Evolutionary conservation across 2,329 filamentous ascomycete genomes (phyloP).

Genomic region (Alternaria arbusti): DNA sequence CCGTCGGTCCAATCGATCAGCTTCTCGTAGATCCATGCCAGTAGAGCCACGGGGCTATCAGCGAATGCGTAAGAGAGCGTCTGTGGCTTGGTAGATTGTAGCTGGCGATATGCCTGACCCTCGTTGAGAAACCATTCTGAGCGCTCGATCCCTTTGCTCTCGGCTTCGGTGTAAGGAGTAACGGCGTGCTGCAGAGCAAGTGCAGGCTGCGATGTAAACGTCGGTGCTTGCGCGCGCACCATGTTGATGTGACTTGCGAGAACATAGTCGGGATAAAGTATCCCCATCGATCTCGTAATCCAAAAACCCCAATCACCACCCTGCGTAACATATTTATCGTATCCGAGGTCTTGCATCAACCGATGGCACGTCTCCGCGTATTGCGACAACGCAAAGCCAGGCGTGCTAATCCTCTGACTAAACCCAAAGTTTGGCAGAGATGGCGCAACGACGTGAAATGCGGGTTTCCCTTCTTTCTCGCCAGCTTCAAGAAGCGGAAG

Average conservation of each 20-base stretch:
- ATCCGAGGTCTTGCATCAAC: constrained; percentile 72
- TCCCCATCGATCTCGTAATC: constrained; percentile 67
- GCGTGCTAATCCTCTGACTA: constrained; percentile 57
- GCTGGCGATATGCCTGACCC: constrained; percentile 64
- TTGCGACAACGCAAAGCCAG: constrained; percentile 64
- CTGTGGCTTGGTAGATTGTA: constrained; percentile 73
- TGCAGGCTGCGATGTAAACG: constrained; percentile 59
- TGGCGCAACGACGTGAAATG: constrained; percentile 61
- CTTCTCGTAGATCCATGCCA: constrained; percentile 85
- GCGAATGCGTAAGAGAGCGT: constrained; percentile 73
- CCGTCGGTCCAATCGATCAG: constrained; percentile 76
- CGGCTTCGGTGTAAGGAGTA: constrained; percentile 60
- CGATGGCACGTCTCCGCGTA: constrained; percentile 71
- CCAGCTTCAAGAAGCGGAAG: constrained; percentile 53
- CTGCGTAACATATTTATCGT: constrained; percentile 62
- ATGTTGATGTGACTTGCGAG: constrained; percentile 70
- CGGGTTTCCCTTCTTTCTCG: constrained; percentile 48
- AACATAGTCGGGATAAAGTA: constrained; percentile 63
- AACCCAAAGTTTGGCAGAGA: constrained; percentile 65
- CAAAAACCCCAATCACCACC: constrained; percentile 75
- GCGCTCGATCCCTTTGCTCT: constrained; percentile 61
- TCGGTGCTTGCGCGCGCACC: constrained; percentile 51
- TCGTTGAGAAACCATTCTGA: constrained; percentile 64
- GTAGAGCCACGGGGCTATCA: constrained; percentile 72
- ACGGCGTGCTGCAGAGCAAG: constrained; percentile 64